Conservation (phyloP, 2,329 filamentous ascomycete genomes). For the Epichloe typhina region DNA sequence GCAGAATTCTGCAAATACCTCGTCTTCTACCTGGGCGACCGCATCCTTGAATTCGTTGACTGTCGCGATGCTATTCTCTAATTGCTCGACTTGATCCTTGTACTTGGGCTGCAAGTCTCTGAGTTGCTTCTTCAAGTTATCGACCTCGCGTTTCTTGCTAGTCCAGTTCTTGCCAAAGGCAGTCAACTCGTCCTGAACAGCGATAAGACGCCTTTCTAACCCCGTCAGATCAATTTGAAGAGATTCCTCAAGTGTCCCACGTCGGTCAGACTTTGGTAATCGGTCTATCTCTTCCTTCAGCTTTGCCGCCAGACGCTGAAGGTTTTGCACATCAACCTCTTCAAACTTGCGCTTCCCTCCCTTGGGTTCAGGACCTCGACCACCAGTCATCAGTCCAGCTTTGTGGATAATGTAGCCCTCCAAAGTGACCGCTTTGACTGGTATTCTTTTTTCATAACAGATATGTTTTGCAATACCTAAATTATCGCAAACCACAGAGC, state of each 20-base stretch:
- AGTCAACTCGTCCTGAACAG: conserved; percentile 61
- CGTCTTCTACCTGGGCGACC: conserved; percentile 73
- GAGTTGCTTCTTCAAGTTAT: conserved; percentile 60
- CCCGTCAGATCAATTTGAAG: conserved; percentile 68
- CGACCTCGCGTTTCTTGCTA: conserved; percentile 72
- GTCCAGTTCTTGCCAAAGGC: conserved; percentile 70
- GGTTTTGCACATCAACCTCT: conserved; percentile 74
- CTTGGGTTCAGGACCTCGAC: conserved; percentile 63
- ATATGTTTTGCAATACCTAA: conserved; percentile 78
- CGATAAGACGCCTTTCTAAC: conserved; percentile 62
- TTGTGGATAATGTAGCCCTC: conserved; percentile 97
- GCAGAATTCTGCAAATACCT: conserved; percentile 79
- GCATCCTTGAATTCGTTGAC: conserved; percentile 43
- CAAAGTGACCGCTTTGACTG: conserved; percentile 86
- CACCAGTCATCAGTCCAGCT: conserved; percentile 91
- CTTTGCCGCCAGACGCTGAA: conserved; percentile 65
- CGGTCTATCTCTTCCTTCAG: conserved; percentile 65
- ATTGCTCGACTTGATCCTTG: conserved; percentile 53
- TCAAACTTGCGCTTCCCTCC: conserved; percentile 73
- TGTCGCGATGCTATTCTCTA: conserved; percentile 43
- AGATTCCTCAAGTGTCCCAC: conserved; percentile 64
- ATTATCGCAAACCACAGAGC: conserved; percentile 86
- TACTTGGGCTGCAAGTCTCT: conserved; percentile 67
- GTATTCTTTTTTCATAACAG: conserved; percentile 67
- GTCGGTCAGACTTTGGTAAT: conserved; percentile 66